phyloP scores from a whole-genome alignment of 2,329 filamentous ascomycete genomes.

The Immersiporthe knoxdaviesiana region DNA sequence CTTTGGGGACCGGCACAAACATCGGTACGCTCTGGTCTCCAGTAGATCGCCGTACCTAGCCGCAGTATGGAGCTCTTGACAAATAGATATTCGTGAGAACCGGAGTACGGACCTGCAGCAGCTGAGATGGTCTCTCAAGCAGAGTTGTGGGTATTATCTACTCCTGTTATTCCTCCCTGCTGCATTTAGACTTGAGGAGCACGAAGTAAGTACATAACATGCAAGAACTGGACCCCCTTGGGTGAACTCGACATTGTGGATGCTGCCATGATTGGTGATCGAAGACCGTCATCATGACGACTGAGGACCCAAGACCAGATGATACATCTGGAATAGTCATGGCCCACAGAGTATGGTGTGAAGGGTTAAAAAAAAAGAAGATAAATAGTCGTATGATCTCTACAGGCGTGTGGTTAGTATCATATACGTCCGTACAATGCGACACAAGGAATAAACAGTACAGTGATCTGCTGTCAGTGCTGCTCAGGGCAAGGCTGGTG shows the following conservation, averaged over 20 bases:
- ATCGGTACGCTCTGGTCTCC: not conserved
- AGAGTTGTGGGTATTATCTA: not conserved
- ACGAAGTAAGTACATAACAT: not conserved
- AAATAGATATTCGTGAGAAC: not conserved
- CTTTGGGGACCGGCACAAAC: not conserved
- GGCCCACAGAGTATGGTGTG: not conserved
- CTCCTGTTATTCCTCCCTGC: not conserved
- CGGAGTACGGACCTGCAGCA: not conserved
- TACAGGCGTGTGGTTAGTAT: not conserved
- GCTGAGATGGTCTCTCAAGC: not conserved
- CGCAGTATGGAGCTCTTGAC: not conserved
- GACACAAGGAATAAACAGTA: too few species aligned
- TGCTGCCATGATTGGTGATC: not conserved
- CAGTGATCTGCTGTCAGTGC: not conserved
- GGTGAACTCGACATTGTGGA: not conserved
- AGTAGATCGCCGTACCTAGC: not conserved
- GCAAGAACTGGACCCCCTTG: not conserved
- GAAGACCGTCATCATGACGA: too few species aligned
- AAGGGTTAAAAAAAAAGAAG: too few species aligned
- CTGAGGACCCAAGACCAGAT: not conserved
- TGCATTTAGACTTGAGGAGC: not conserved
- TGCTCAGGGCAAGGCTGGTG: not conserved
- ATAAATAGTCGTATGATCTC: not conserved
- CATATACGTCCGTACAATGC: not conserved
- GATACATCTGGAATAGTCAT: not conserved